A percentile compares a stretch with the other conserved stretches of the same genome.
Evolutionary conservation across 1,284 basidiomycete genomes (phyloP).

Genomic region (Meripilus lineatus): DNA sequence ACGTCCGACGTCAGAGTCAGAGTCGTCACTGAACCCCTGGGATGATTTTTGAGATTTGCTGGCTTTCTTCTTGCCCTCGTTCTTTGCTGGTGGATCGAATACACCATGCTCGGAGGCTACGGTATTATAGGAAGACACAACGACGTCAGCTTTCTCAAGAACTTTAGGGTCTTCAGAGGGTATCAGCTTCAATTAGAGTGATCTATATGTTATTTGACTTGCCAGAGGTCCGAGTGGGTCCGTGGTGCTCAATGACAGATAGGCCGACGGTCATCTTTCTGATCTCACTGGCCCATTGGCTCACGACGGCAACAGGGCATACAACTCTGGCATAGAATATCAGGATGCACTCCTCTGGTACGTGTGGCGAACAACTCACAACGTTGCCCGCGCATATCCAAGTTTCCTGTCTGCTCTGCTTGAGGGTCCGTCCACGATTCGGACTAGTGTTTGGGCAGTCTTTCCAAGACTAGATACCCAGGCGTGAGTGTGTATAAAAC

Average conservation of each 20-base stretch:
- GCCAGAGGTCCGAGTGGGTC: constrained; percentile 67
- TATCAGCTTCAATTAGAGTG: not conserved
- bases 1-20: constrained; percentile 37
- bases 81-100: constrained; percentile 42
- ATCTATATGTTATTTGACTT: constrained; percentile 14
- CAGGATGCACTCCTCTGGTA: constrained; percentile 2
- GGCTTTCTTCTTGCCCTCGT: constrained; percentile 39
- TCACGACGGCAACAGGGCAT: constrained; percentile 80
- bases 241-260: constrained; percentile 80
- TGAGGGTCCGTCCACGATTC: constrained; percentile 75
- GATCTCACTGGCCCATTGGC: constrained; percentile 90
- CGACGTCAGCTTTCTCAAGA: constrained; percentile 66
- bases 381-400: constrained; percentile 65
- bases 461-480: constrained; percentile 67
- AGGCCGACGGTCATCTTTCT: constrained; percentile 71
- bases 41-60: constrained; percentile 26
- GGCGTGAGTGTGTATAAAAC: not conserved
- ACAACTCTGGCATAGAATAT: constrained; percentile 52
- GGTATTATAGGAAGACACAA: constrained; percentile 82
- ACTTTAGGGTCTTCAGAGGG: constrained; percentile 48
- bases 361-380: constrained; percentile 45
- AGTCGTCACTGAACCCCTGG: constrained; percentile 25
- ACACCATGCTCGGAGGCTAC: constrained; percentile 69
- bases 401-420: constrained; percentile 65
- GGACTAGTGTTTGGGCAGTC: constrained; percentile 86